Evolutionary conservation across 768 basidiomycete genomes (phyloP).

Genomic region (Pisolithus tinctorius): DNA sequence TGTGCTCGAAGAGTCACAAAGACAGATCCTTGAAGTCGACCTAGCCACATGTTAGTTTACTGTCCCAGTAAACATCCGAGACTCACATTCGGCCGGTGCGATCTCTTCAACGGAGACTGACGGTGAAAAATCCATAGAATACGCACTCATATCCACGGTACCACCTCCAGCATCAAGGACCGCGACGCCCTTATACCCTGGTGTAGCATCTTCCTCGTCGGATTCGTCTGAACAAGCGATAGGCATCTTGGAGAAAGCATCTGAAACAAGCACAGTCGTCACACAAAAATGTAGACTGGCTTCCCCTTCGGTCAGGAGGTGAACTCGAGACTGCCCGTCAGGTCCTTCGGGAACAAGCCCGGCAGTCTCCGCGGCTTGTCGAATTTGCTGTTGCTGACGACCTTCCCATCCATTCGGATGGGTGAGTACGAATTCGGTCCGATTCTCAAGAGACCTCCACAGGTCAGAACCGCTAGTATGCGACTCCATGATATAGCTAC

Average conservation of each 20-base stretch:
- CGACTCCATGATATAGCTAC: slow-evolving; percentile 15
- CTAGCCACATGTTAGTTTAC: slow-evolving; percentile 11
- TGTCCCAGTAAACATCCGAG: too few species aligned
- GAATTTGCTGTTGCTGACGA: slow-evolving; percentile 23
- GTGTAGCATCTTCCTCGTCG: not conserved
- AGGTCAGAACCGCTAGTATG: slow-evolving; percentile 21
- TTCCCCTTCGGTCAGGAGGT: slow-evolving; percentile 22
- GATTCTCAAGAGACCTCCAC: slow-evolving; percentile 18
- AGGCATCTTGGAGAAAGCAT: slow-evolving; percentile 12
- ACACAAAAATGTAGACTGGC: slow-evolving; percentile 33
- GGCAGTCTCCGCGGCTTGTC: slow-evolving; percentile 17
- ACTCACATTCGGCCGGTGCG: slow-evolving; percentile 25
- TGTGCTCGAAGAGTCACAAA: slow-evolving; percentile 27
- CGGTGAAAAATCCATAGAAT: slow-evolving; percentile 18
- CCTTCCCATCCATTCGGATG: slow-evolving; percentile 30
- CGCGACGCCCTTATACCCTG: slow-evolving; percentile 31
- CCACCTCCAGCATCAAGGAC: slow-evolving; percentile 44
- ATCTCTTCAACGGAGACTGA: slow-evolving; percentile 28
- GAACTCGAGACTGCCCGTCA: slow-evolving; percentile 11
- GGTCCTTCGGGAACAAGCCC: slow-evolving; percentile 13
- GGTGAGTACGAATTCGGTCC: slow-evolving; percentile 18
- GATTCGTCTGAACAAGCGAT: not conserved
- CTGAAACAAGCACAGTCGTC: slow-evolving; percentile 32
- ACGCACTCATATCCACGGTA: slow-evolving; percentile 34
- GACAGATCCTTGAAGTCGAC: slow-evolving; percentile 33